phyloP scores from a whole-genome alignment of 2,329 filamentous ascomycete genomes.

The Xylaria sp. region DNA sequence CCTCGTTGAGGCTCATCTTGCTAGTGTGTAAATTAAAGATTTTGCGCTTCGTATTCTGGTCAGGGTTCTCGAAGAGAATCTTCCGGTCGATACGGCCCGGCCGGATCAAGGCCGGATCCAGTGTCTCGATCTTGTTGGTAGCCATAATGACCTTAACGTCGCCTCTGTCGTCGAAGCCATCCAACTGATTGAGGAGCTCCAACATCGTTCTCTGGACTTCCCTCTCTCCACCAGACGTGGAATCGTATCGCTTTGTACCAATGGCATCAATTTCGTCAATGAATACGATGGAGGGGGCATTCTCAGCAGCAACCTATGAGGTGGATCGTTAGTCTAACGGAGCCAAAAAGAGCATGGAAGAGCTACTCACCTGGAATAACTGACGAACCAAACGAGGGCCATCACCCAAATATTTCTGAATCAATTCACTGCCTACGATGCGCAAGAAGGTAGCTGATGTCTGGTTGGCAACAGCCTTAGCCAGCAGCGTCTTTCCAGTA shows the following conservation, averaged over 20 bases:
- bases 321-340: constrained; percentile 39
- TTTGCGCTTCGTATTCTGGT: constrained; percentile 94
- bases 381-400: constrained; percentile 94
- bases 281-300: constrained; percentile 96
- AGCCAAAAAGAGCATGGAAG: background rate
- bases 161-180: constrained; percentile 97
- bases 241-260: constrained; percentile 98
- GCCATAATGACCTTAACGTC: constrained; percentile 99
- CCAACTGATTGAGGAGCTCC: constrained; percentile 96
- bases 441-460: constrained; percentile 98
- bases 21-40: constrained; percentile 98
- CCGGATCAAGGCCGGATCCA: constrained; percentile 95
- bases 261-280: constrained; percentile 99
- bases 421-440: constrained; percentile 95
- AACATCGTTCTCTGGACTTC: constrained; percentile 99
- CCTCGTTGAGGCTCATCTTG: constrained; percentile 96
- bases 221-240: constrained; percentile 93
- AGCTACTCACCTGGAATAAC: constrained; percentile 77
- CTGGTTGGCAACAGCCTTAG: constrained; percentile 97
- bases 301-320: constrained; percentile 85
- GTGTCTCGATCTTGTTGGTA: constrained; percentile 98
- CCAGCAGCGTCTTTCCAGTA: constrained; percentile 94
- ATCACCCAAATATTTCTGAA: constrained; percentile 98
- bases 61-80: constrained; percentile 77
- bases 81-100: constrained; percentile 98